Evolutionary conservation across 1,284 basidiomycete genomes (phyloP), one percentile per base, ranked within the genome.

Genomic region (Pseudozyma thailandica): DNA sequence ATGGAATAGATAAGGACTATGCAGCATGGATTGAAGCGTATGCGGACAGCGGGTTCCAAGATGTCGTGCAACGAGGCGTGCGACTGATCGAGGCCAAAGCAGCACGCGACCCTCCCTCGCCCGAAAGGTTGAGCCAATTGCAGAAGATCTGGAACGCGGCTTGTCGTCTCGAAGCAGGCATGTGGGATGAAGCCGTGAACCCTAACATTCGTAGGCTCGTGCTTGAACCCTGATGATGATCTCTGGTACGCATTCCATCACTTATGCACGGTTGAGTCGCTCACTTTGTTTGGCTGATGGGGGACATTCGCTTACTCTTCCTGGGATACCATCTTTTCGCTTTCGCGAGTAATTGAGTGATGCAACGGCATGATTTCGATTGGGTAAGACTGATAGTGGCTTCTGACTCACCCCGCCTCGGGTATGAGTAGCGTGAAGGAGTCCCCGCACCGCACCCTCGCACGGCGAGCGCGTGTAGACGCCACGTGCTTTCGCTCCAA

Each of bases 151-250:
- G 92, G 91, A 86, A 89, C 73, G 88, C 88, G 61, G 92, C 80
- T 76, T 90, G 92, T 0, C 83, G 86, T 43, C 85, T 97, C 35
- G 94, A 97, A 84, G 90, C 88, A 65, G 88, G 88, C 2, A 96
- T 97, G 83, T 97, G 94, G 94, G 91, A 94, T 80, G 90, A 90
- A 85, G 91, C 90, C 8, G 86, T 92, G 8, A 31, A 61, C 16
- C 21, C 49, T n/a, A 9, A 42, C 8, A 31, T 64, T 3, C 60
- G 61, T 44, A 51, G 43, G 35, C 25, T 39, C 4, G 56, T 71
- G 23, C 52, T 64, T 12, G 61, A 61, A 33, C 57, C 61, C 25
- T 71, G 54, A 57, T 8, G 27, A 33, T 12, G 18, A n/a, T 28
- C n/a, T 26, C 26, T 27, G 26, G 43, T 30, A n/a, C 43, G 13